Evolutionary conservation across 1,284 basidiomycete genomes (phyloP).

Genomic region (Gomphus bonarii): DNA sequence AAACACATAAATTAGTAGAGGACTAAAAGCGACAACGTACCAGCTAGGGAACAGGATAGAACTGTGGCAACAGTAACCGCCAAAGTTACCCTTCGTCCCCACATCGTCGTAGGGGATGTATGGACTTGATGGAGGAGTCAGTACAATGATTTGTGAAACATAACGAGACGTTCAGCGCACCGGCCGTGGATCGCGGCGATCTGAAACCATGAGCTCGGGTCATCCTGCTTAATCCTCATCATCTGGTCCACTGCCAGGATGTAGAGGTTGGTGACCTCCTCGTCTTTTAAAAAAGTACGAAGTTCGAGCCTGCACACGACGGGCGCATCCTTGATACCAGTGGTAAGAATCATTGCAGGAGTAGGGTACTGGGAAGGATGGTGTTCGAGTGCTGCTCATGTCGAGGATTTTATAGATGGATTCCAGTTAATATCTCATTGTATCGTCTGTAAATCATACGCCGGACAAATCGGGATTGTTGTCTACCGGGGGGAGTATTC

Average conservation of each 20-base stretch:
- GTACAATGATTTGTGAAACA: background rate
- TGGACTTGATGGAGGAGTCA: background rate
- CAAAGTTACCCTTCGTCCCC: slow-evolving; percentile 4
- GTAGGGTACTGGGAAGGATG: no score
- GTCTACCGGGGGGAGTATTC: no score
- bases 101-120: slow-evolving; percentile 9
- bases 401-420: background rate
- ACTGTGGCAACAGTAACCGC: slow-evolving; percentile 11
- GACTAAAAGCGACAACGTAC: background rate
- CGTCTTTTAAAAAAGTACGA: slow-evolving; percentile 6
- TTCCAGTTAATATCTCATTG: no score
- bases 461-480: no score
- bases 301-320: slow-evolving; percentile 9
- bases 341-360: slow-evolving; percentile 1
- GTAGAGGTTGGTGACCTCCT: slow-evolving; percentile 10
- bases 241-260: slow-evolving; percentile 8
- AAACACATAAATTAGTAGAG: background rate
- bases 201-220: slow-evolving; percentile 8
- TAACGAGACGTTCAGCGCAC: background rate
- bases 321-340: slow-evolving; percentile 1
- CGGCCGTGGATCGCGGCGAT: slow-evolving; percentile 11
- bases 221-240: slow-evolving; percentile 4
- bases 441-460: no score
- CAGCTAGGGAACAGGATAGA: slow-evolving; percentile 12
- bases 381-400: no score